Base-by-base conservation (phyloP, 208 protist species). In the Kentomonas sorsogonicus region DNA sequence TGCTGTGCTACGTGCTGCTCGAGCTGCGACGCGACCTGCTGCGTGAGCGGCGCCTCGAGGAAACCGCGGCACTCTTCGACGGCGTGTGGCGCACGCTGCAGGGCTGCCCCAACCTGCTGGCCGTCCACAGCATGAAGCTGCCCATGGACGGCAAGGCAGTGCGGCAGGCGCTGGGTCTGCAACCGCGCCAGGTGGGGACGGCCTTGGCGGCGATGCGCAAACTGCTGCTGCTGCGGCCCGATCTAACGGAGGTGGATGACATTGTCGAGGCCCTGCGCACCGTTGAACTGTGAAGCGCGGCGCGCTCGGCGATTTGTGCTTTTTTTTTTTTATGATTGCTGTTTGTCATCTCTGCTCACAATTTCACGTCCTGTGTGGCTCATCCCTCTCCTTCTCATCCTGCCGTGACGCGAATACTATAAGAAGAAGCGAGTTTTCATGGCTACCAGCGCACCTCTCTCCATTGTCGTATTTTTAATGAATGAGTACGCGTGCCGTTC, bases 141-240 rank as follows among this genome's bases (percentile, higher is more conserved):
- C 87, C 77, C 9, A 51, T 94, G 11, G 87, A 77, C 30, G 87
- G 87, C 13, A 81, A 79, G 43, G 78, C 88, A 26, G 60, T 94
- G 25, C 62, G 68, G 36, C 74, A 61, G 20, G 50, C 72, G 10
- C 64, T 76, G 23, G 59, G 65, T 0, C 54, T 94, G 33, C 40
- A 66, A 2, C 59, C 74, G 15, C 79, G 61, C 30, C 54, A 80
- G 13, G 76, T 91, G 51, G 80, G 83, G 0, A 23, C 69, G 16
- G 68, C 66, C 4, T 38, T 94, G 7, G 50, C 84, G 3, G 64
- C 69, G 26, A 63, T 89, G 18, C 69, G 87, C 20, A 64, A 71
- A 13, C 63, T 83, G 51, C 29, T 81, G 7, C 70, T 89, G 57
- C 59, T 94, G 2, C 55, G 77, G 53, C 81, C 87, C 16, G 11